Evolutionary conservation across 805 yeast genomes (phyloP).

Genomic region (Kregervanrija delftensis): DNA sequence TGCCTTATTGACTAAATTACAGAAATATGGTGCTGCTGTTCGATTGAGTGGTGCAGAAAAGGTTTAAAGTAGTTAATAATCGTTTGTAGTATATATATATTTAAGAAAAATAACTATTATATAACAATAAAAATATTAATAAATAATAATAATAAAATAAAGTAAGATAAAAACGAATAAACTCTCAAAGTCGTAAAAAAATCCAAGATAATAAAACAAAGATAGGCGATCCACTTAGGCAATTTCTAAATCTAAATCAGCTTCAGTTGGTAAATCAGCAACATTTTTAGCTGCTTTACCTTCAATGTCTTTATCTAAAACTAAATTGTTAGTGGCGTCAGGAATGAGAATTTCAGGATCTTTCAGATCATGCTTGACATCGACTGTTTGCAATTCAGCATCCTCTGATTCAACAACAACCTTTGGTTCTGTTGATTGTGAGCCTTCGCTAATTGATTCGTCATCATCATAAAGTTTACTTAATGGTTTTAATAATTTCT

Average conservation of each 20-base stretch:
- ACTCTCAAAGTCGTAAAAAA: neutral
- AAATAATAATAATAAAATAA: neutral
- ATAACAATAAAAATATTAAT: neutral
- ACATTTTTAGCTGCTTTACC: conserved; percentile 3
- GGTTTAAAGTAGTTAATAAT: conserved; percentile 23
- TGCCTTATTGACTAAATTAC: conserved; percentile 83
- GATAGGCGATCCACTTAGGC: neutral
- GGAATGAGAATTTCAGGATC: neutral
- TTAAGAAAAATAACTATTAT: neutral
- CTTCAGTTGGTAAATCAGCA: conserved; percentile 1
- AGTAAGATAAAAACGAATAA: neutral
- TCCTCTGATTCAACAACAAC: neutral
- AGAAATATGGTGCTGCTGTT: conserved; percentile 96
- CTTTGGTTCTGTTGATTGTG: neutral
- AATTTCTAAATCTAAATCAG: neutral
- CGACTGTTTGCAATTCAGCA: conserved; percentile 5
- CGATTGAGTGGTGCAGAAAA: conserved; percentile 89
- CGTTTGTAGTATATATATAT: neutral
- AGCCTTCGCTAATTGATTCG: neutral
- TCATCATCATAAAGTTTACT: neutral
- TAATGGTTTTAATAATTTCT: conserved; percentile 1
- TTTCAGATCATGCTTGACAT: neutral
- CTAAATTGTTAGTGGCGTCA: neutral
- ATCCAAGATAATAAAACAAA: neutral
- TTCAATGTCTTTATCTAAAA: neutral